These are phyloP conservation scores for Candida verbasci DNA, from an alignment of 805 yeast genomes.

Conservation along the genomic window DNA sequence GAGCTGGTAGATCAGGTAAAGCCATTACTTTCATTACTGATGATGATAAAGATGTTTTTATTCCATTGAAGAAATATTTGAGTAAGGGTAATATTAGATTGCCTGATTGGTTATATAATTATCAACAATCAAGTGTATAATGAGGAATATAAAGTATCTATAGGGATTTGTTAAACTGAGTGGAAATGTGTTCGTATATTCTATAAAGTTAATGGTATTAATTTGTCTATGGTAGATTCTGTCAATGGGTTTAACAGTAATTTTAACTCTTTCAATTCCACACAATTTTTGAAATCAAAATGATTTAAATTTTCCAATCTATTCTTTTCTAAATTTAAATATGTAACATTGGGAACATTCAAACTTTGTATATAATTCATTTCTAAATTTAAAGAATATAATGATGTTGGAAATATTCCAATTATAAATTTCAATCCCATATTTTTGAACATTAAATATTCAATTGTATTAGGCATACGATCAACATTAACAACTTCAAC, in stretches of 20 bases:
- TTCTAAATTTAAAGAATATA: neutral
- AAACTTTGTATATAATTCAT: neutral
- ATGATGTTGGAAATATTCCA: neutral
- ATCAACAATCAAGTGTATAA: no score
- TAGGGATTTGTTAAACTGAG: no score
- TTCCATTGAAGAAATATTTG: conserved; percentile 48
- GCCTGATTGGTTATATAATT: conserved; percentile 16
- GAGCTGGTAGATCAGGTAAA: conserved; percentile 81
- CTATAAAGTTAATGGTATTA: no score
- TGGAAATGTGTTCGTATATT: no score
- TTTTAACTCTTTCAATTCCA: neutral
- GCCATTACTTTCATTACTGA: conserved; percentile 65
- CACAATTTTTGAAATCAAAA: conserved; percentile 1
- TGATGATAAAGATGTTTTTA: conserved; percentile 49
- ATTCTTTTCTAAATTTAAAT: neutral
- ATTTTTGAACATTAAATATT: neutral
- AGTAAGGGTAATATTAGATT: conserved; percentile 22
- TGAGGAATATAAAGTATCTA: no score
- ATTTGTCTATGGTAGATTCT: no score
- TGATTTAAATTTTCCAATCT: neutral
- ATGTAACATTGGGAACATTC: neutral
- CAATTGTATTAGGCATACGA: neutral
- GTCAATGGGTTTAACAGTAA: neutral
- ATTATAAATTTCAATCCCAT: neutral
- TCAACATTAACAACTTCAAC: neutral